Base-by-base conservation (phyloP, 1,284 basidiomycete species). In the Melampsora americana region DNA sequence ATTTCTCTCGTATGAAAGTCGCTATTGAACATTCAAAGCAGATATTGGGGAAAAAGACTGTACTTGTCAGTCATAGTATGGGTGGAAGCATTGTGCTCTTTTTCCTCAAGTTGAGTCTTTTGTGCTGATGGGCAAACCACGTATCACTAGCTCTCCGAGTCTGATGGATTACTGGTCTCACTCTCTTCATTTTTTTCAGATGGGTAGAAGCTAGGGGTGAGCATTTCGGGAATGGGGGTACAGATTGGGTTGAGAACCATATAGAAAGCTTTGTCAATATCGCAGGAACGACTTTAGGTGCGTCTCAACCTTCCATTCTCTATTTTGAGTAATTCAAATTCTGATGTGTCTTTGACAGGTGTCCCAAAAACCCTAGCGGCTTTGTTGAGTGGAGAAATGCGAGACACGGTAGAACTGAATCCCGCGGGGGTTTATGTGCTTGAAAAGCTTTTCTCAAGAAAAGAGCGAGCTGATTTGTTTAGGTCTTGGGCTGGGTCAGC, bases 401-500 rank as follows among this genome's bases (percentile, higher is more conserved):
- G 82, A 26, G 83, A 98, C 80, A 98, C 95, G 0, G 95, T 97
- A 11, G 92, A 96, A 81, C 86, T 94, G 82, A 90, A 93, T 80
- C 92, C 92, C 18, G 90, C 90, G 7, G 91, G 91, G 23, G 88
- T 85, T 1, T 87, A 85, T 80, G 82, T 87, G 14, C 82, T 88
- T 1, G 87, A 88, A 75, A 86, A 85, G 79, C 84, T 81, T 77
- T 69, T 48, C 48, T 83, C 70, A 93, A 86, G 93, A 44, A 88
- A 88, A 48, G 96, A 99, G 83, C 88, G 95, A 0, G 92, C 92
- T 76, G 89, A 88, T 77, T 86, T 99, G 18, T 99, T 99, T 86
- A 87, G 93, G 48, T 91, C 90, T 80, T 99, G 95, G 96, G 92
- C 93, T 1, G 95, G 95, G 53, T 90, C 92, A 78, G 93, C 92